Base-by-base conservation (phyloP, 805 yeast species). In the Millerozyma miso region DNA sequence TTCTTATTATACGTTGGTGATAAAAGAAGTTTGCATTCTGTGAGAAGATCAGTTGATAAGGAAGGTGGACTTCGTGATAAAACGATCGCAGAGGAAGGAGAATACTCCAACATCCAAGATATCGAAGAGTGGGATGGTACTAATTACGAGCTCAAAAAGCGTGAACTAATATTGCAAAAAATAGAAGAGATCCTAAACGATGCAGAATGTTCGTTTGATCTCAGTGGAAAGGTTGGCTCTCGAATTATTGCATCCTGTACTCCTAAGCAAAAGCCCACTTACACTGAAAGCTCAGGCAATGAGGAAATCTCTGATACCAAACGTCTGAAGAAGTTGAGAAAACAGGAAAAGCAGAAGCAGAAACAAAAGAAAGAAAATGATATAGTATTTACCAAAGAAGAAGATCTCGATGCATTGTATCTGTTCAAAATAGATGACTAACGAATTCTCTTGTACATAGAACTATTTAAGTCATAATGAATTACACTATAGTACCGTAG, bases 361-460 rank as follows among this genome's bases (percentile, higher is more conserved):
- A 15, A 14, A 19, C 45, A 51, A 29, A 48, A 51, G 31, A 44
- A 50, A 29, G 45, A 53, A 43, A 50, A 45, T 42, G 19, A 43
- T 14, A 33, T 37, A 23, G 17, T 16, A 3, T 47, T 48, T 37
- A 41, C 45, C 6, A 47, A 47, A 4, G 71, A 61, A 20, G 63
- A 60, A 2, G 71, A 69, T 43, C 60, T 69, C 42, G 76, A 71
- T 47, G 50, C 68, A 14, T 53, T 70, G 42, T 70, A 70, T 46
- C 65, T 56, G 60, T 51, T 70, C 37, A 69, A 69, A 41, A 66
- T 70, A 31, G 70, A 64, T 41, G 68, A 67, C 31, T 68, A 51
- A 51, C 5, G 32, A 45, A 32, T 32, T 23, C 31, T 33, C 31
- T 39, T 41, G 37, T 23, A 36, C 37, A 33, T 32, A 13, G 19